Base-by-base conservation (phyloP, 2,329 filamentous ascomycete species). In the Trematosphaeria pertusa region DNA sequence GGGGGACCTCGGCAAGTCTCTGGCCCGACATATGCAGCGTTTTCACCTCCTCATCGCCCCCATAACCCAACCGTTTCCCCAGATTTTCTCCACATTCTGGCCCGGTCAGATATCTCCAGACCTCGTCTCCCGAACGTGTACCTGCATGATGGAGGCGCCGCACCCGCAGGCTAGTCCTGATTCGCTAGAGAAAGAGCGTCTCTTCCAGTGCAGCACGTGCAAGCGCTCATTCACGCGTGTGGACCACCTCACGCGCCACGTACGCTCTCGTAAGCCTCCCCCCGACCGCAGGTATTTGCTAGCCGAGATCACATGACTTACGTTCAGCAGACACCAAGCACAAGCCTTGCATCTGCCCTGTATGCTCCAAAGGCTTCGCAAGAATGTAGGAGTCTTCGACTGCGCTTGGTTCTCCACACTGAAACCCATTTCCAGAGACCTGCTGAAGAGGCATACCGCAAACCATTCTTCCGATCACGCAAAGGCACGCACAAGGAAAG, bases 211-310 rank as follows among this genome's bases (percentile, higher is more conserved):
- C 56, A 77, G 77, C 49, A 77, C 77, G 41, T 82, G 80, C 61
- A 73, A 75, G 48, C 78, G 77, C 38, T 76, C 72, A 42, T 82
- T 81, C 62, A 77, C 75, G 9, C 72, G 80, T 20, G 73, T 78
- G 4, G 79, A 82, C 59, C 79, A 82, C 62, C 69, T 82, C 18
- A 76, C 74, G 41, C 75, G 79, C 36, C 79, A 82, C 67, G 77
- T 81, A 32, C 75, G 79, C 52, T 77, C 79, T 50, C 78, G 73
- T 75, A 57, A 46, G 65, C 62, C n/a, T n/a, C n/a, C n/a, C n/a
- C n/a, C n/a, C n/a, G n/a, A n/a, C n/a, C n/a, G n/a, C n/a, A n/a
- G n/a, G n/a, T n/a, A n/a, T n/a, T n/a, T n/a, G n/a, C n/a, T n/a
- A n/a, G n/a, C n/a, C n/a, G n/a, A n/a, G n/a, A n/a, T n/a, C n/a